phyloP scores from a whole-genome alignment of 2,329 filamentous ascomycete species.

The Xylogone sp. region DNA sequence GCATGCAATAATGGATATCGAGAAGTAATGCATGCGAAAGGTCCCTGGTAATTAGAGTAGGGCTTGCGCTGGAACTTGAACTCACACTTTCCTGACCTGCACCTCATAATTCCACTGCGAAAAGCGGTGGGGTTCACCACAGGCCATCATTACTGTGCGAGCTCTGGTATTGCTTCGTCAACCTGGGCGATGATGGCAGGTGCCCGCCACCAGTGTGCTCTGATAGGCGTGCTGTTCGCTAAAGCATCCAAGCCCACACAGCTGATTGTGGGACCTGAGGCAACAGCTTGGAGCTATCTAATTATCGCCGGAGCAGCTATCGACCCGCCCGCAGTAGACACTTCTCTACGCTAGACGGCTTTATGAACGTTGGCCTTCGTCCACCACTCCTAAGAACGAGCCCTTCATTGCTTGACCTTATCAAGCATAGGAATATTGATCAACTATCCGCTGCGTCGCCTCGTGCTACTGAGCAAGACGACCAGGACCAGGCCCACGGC shows the following conservation, averaged over 20 bases:
- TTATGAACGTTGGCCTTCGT: slow-evolving; percentile 33
- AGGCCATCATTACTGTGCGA: no score
- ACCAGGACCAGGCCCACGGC: no score
- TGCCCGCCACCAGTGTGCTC: not conserved
- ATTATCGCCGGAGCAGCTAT: not conserved
- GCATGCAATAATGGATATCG: no score
- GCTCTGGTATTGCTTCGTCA: no score
- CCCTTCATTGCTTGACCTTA: slow-evolving; percentile 59
- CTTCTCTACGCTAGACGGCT: slow-evolving; percentile 5
- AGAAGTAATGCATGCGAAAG: no score
- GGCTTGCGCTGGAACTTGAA: no score
- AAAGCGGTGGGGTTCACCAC: no score
- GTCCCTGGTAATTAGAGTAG: no score
- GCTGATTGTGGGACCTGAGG: not conserved
- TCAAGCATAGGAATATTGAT: slow-evolving; percentile 46
- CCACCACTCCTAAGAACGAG: slow-evolving; percentile 51
- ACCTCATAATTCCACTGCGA: no score
- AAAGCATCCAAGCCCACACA: not conserved
- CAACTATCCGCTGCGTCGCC: slow-evolving; percentile 27
- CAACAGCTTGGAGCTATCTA: not conserved
- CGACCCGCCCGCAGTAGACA: no score
- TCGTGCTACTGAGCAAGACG: slow-evolving; percentile 19
- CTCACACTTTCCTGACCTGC: no score
- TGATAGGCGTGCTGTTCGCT: not conserved
- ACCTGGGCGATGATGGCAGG: no score